Base-by-base conservation (phyloP, 2,329 filamentous ascomycete species). In the Aspergillus clavatus region DNA sequence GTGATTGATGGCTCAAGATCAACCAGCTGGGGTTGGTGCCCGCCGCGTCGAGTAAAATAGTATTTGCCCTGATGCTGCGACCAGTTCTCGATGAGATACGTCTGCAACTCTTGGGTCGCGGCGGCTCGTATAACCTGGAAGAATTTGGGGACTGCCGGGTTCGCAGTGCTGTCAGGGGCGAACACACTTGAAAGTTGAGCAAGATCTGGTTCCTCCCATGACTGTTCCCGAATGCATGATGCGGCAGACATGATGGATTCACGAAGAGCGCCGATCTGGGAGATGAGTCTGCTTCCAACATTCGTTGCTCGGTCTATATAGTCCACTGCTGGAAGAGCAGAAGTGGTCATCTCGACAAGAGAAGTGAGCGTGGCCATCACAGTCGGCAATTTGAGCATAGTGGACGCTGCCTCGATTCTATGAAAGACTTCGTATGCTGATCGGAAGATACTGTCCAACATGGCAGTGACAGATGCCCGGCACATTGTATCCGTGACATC, bases 41-140 rank as follows among this genome's bases (percentile, higher is more conserved):
- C 72, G 12, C 71, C 63, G 18, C 69, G 67, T 2, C 63, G 59
- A 26, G 57, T 65, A 24, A 80, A 70, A 54, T 70, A 78, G 49
- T 78, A 73, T 40, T 60, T 67, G 1, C 63, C 68, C 23, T 68
- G 63, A 40, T 69, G 65, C 6, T 57, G 51, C 18, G 70, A 69
- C 77, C 78, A 81, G 26, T 71, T 73, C 1, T 62, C 62, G 19
- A 57, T 60, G 14, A 80, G 53, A 31, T 70, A 69, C 1, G 69
- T 58, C 27, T 67, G 57, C 3, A 81, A 55, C 21, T 75, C 72
- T 26, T 67, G 68, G 2, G 61, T 60, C 3, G 69, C 63, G 29
- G 68, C 65, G 4, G 47, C 43, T 44, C 63, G 60, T 18, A 65
- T 45, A 31, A 62, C 54, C 7, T 46, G 36, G 37, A 58, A 57